phyloP scores from a whole-genome alignment of 2,329 filamentous ascomycete genomes.

The Cytospora mali region DNA sequence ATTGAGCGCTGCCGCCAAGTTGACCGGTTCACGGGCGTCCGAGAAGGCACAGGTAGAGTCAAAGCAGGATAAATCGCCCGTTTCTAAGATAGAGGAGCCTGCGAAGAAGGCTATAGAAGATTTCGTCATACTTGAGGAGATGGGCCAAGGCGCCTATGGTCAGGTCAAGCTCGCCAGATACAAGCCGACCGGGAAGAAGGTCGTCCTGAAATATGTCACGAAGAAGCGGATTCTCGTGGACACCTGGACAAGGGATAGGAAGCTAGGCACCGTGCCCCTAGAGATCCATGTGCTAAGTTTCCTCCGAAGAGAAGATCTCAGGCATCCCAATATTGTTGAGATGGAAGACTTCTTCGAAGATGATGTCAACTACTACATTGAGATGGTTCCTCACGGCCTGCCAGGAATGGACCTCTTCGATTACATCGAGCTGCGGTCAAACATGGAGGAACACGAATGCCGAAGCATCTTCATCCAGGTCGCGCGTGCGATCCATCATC shows the following conservation, averaged over 20 bases:
- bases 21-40: constrained; percentile 43
- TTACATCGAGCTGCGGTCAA: constrained; percentile 93
- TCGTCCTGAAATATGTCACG: constrained; percentile 96
- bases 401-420: constrained; percentile 99
- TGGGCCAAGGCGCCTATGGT: constrained; percentile 97
- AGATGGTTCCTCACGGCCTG: constrained; percentile 93
- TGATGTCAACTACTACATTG: constrained; percentile 94
- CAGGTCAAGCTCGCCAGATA: constrained; percentile 94
- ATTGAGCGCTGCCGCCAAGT: constrained; percentile 55
- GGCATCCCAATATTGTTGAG: constrained; percentile 71
- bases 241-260: constrained; percentile 94
- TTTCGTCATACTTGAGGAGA: constrained; percentile 92
- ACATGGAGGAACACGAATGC: constrained; percentile 95
- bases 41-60: constrained; percentile 31
- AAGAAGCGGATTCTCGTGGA: constrained; percentile 96
- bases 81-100: constrained; percentile 37
- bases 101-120: constrained; percentile 84
- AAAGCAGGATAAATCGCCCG: constrained; percentile 27
- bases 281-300: constrained; percentile 98
- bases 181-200: constrained; percentile 78
- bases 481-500: constrained; percentile 82
- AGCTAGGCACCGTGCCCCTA: constrained; percentile 89
- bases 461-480: constrained; percentile 95
- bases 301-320: constrained; percentile 71
- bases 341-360: constrained; percentile 79